phyloP scores from a whole-genome alignment of 2,329 filamentous ascomycete species.

The Diaporthe sp. region DNA sequence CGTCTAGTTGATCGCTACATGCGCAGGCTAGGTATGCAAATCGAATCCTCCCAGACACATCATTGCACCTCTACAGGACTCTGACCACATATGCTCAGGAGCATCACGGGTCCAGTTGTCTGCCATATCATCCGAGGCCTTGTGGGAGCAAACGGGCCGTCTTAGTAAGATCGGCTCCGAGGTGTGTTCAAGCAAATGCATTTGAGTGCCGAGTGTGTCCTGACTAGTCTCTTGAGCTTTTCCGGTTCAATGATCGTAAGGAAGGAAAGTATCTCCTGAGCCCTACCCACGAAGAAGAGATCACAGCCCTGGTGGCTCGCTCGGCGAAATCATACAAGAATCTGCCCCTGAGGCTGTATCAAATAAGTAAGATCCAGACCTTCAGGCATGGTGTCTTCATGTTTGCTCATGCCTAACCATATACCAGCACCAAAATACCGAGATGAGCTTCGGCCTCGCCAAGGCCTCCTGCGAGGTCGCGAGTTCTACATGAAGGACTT shows the following conservation, averaged over 20 bases:
- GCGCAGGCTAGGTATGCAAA: constrained; percentile 74
- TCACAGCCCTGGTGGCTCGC: constrained; percentile 83
- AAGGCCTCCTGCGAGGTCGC: constrained; percentile 87
- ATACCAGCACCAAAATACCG: constrained; percentile 86
- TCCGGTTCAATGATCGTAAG: constrained; percentile 85
- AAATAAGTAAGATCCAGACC: constrained; percentile 75
- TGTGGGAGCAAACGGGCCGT: constrained; percentile 89
- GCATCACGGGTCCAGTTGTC: constrained; percentile 88
- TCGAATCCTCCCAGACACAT: neutral
- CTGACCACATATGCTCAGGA: constrained; percentile 58
- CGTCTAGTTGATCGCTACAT: constrained; percentile 90
- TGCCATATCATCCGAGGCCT: constrained; percentile 84
- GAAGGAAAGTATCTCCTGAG: constrained; percentile 81
- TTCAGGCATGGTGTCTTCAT: no score
- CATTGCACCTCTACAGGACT: constrained; percentile 34
- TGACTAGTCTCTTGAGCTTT: constrained; percentile 70
- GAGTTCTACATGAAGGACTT: constrained; percentile 99
- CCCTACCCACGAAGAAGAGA: constrained; percentile 97
- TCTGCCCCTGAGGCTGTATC: constrained; percentile 88
- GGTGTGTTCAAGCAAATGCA: constrained; percentile 58
- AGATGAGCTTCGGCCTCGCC: constrained; percentile 89
- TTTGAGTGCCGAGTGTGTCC: constrained; percentile 24
- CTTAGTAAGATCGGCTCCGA: constrained; percentile 81
- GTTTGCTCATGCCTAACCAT: neutral
- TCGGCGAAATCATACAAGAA: constrained; percentile 87